phyloP scores from a whole-genome alignment of 2,329 filamentous ascomycete species.

The Aureobasidium uvarum region DNA sequence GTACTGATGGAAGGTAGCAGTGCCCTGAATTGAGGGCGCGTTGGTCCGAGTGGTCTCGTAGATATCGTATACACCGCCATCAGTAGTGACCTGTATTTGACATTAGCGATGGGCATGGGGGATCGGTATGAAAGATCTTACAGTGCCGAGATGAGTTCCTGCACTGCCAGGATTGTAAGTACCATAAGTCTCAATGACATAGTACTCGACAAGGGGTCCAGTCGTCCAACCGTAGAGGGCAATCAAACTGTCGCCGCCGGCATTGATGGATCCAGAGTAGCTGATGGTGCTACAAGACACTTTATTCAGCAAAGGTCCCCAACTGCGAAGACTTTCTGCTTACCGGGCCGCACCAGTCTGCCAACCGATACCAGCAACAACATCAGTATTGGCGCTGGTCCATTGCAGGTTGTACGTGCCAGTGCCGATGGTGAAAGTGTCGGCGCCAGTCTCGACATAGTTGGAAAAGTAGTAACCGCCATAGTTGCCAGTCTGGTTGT shows the following conservation, averaged over 20 bases:
- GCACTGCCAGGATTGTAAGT: constrained; percentile 46
- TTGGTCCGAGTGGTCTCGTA: constrained; percentile 49
- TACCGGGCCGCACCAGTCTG: constrained; percentile 53
- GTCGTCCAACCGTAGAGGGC: constrained; percentile 59
- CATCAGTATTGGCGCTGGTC: constrained; percentile 25
- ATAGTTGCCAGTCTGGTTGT: constrained; percentile 13
- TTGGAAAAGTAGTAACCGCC: constrained; percentile 29
- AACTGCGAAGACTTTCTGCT: neutral
- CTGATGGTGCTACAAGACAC: constrained; percentile 48
- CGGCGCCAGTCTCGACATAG: constrained; percentile 27
- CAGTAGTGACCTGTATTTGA: constrained; percentile 42
- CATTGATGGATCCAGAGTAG: constrained; percentile 51
- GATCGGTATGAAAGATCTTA: neutral
- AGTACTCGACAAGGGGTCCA: constrained; percentile 58
- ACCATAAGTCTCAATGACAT: constrained; percentile 56
- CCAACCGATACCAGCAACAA: constrained; percentile 61
- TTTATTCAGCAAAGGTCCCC: neutral
- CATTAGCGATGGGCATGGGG: neutral
- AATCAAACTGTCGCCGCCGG: constrained; percentile 54
- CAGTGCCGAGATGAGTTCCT: constrained; percentile 50
- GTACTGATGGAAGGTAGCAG: constrained; percentile 55
- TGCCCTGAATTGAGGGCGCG: constrained; percentile 54
- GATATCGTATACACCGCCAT: constrained; percentile 56
- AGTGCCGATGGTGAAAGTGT: constrained; percentile 24
- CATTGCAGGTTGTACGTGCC: constrained; percentile 27